These are phyloP conservation scores for Ogataea ramenticola DNA, from an alignment of 805 yeast genomes.

Conservation along the genomic window DNA sequence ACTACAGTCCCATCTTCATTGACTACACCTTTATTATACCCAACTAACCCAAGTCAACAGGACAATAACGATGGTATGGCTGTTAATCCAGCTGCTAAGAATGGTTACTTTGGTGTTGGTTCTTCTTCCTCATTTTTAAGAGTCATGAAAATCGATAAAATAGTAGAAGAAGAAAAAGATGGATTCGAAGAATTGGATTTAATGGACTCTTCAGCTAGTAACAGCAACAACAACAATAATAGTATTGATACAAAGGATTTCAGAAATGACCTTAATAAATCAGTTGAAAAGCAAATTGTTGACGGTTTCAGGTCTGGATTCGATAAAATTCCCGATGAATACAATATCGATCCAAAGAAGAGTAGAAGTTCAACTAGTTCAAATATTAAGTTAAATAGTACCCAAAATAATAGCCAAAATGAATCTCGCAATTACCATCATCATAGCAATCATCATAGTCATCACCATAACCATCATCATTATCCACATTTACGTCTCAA, in stretches of 20 bases:
- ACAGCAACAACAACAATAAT: not conserved
- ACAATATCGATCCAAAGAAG: not conserved
- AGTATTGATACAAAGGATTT: not conserved
- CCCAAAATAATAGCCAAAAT: too few species aligned
- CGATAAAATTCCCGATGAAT: constrained; percentile 7
- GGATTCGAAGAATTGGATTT: constrained; percentile 12
- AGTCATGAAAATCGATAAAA: constrained; percentile 24
- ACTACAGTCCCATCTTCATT: constrained; percentile 9
- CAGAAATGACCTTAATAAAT: constrained; percentile 8
- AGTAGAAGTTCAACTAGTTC: not conserved
- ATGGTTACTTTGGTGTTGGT: constrained; percentile 61
- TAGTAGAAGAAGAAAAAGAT: constrained; percentile 16
- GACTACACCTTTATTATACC: not conserved
- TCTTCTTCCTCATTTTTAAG: constrained; percentile 48
- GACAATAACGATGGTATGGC: constrained; percentile 53
- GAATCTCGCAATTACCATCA: not conserved
- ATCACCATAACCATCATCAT: constrained; percentile 8
- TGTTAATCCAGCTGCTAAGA: constrained; percentile 38
- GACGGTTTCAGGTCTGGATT: constrained; percentile 15
- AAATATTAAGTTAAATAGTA: not conserved
- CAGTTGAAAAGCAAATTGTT: constrained; percentile 12
- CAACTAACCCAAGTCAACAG: not conserved
- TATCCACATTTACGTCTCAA: not conserved
- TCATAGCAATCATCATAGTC: not conserved
- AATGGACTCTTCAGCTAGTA: not conserved